Evolutionary conservation across 495 filamentous ascomycete species (phyloP).

Genomic region (Tetracladium setigerum): DNA sequence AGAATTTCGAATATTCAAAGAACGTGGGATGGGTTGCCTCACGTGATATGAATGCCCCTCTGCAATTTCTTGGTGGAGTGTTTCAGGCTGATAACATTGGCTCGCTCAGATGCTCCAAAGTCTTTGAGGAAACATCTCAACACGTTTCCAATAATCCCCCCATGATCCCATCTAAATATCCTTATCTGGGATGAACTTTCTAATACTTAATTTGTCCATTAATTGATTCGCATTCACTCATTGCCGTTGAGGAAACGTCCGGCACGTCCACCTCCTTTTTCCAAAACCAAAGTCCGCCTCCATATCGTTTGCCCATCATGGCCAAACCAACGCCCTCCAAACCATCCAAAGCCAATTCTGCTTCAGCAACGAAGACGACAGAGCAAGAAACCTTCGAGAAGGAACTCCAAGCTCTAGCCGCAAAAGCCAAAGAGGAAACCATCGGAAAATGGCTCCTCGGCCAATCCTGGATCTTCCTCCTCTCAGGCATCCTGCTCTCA

Average conservation of each 20-base stretch:
- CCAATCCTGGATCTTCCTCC: slow-evolving; percentile 21
- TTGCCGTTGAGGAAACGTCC: background rate
- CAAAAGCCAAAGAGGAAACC: slow-evolving; percentile 41
- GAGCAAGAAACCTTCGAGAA: slow-evolving; percentile 39
- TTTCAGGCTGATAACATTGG: slow-evolving; percentile 18
- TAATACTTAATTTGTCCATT: background rate
- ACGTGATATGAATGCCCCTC: too few relatives aligned
- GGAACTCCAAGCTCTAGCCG: slow-evolving; percentile 40
- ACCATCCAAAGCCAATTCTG: slow-evolving; percentile 5
- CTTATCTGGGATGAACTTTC: background rate
- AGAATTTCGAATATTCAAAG: too few relatives aligned
- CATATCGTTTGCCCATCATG: slow-evolving; percentile 1
- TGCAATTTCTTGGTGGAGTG: background rate
- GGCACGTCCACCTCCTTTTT: background rate
- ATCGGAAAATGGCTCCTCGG: slow-evolving; percentile 22
- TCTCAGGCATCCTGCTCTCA: slow-evolving; percentile 43
- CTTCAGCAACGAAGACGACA: background rate
- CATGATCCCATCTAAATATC: background rate
- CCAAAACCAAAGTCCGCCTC: background rate
- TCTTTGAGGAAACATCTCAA: slow-evolving; percentile 6
- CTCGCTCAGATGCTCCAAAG: slow-evolving; percentile 9
- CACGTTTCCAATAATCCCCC: background rate
- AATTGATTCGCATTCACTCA: background rate
- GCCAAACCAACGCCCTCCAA: slow-evolving; percentile 5
- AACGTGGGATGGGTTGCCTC: too few relatives aligned